These are phyloP conservation scores for Austropuccinia psidii DNA, from an alignment of 1,284 basidiomycete species.

Conservation along the genomic window DNA sequence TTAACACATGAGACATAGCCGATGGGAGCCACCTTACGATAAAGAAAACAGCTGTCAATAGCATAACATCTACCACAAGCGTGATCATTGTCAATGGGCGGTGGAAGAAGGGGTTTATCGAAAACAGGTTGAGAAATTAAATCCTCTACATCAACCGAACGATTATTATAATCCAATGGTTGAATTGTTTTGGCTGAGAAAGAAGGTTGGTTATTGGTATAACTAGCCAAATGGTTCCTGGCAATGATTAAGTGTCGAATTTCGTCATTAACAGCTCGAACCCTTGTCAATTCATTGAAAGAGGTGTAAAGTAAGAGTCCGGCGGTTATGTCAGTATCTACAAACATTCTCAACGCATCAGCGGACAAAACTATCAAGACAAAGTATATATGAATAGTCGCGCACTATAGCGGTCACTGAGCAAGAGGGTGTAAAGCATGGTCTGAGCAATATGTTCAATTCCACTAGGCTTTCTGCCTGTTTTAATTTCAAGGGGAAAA, in stretches of 20 bases:
- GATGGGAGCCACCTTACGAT: constrained; percentile 61
- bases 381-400: not conserved
- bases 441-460: constrained; percentile 97
- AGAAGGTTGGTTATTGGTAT: constrained; percentile 51
- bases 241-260: constrained; percentile 70
- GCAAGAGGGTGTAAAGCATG: constrained; percentile 88
- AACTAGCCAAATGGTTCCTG: constrained; percentile 77
- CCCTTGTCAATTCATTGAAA: constrained; percentile 72
- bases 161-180: not conserved
- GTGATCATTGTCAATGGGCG: constrained; percentile 72
- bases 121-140: not conserved
- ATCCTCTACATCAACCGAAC: not conserved
- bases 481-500: constrained; percentile 91
- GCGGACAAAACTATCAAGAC: not conserved
- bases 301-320: constrained; percentile 94
- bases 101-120: constrained; percentile 58
- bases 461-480: constrained; percentile 65
- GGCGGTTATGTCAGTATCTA: constrained; percentile 54
- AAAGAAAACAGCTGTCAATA: constrained; percentile 84
- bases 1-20: not conserved
- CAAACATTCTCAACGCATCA: not conserved
- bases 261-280: constrained; percentile 70
- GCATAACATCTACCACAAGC: constrained; percentile 74
- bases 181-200: not conserved
- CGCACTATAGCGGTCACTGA: constrained; percentile 74